Evolutionary conservation across 2,329 filamentous ascomycete species (phyloP), one percentile per base, ranked within the genome.

Genomic region (Cytospora leucostoma): DNA sequence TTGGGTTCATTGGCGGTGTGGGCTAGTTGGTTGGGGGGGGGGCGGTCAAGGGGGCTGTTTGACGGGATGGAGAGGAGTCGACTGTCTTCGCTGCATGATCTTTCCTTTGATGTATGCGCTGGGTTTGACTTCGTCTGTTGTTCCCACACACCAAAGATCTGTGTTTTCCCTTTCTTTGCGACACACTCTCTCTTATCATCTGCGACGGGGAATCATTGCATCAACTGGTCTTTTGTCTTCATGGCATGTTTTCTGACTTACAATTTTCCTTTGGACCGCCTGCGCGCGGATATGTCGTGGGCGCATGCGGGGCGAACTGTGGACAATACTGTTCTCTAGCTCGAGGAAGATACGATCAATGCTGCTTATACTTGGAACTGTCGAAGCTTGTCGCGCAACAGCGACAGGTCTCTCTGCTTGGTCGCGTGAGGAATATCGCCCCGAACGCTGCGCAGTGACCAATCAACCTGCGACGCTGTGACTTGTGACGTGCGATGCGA

Each of bases 101-200:
- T 32, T 37, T 13, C 10, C 13, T 15, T 37, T 12, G 12, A 53
- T 53, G 17, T 34, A 15, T 19, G 38, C 27, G 59, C 51, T 17
- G 51, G 37, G 21, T 44, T 5, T 2, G 11, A 21, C 10, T 47
- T 19, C 10, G 44, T n/a, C 32, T 40, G 32, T 32, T 38, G 51
- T 27, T 38, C 34, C 27, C 27, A 10, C 40, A 35, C 34, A 27
- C 49, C 56, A 50, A 40, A n/a, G 27, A 47, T 49, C n/a, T 27
- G 19, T 27, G 10, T 62, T 53, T 35, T n/a, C 35, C 8, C 47
- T 56, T 56, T 59, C 59, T 32, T 59, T 50, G 32, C 56, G 54
- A 61, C 56, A 60, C 35, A 62, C 59, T 62, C 35, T 65, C 59
- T 62, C 59, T 59, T 65, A 19, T 62, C 35, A 38, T 62, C 19